Percentiles rank a stretch among this genome's conserved stretches.
Conservation (phyloP, 129 eudicot genomes). For the sunflower (Helianthus annuus) region DNA sequence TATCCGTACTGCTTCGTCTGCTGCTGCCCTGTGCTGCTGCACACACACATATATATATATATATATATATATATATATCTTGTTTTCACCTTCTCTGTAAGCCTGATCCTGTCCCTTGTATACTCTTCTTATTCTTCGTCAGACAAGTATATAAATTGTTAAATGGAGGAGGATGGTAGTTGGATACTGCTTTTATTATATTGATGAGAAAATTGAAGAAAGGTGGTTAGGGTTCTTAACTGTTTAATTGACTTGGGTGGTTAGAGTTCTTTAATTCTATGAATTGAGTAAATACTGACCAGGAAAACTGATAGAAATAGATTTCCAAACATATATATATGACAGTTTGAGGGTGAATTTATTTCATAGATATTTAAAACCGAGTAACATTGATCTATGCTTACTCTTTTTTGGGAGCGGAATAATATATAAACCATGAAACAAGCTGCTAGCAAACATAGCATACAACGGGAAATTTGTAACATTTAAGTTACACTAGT, state of each 20-base stretch:
- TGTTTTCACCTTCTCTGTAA: constrained; percentile 15
- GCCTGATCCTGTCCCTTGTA: constrained; percentile 8
- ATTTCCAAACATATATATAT: background rate
- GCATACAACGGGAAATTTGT: too few relatives aligned
- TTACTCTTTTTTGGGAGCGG: too few relatives aligned
- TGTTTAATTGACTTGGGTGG: constrained; percentile 29
- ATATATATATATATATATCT: background rate
- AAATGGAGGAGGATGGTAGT: constrained; percentile 39
- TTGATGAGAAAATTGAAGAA: constrained; percentile 26
- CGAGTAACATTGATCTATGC: background rate
- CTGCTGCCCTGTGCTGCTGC: constrained; percentile 13
- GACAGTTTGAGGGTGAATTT: background rate
- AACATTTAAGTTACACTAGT: too few relatives aligned
- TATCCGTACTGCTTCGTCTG: constrained; percentile 19
- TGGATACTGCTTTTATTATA: constrained; percentile 34
- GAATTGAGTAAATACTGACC: background rate
- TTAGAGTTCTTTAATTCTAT: constrained; percentile 27
- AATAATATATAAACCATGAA: too few relatives aligned
- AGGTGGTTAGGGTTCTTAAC: constrained; percentile 33
- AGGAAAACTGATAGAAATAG: too few relatives aligned
- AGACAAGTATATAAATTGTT: constrained; percentile 22
- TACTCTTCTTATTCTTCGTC: constrained; percentile 12
- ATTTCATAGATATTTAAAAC: background rate
- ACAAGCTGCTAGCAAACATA: too few relatives aligned
- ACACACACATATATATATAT: background rate